Evolutionary conservation across 2,329 filamentous ascomycete species (phyloP).

Genomic region (Nemania diffusa): DNA sequence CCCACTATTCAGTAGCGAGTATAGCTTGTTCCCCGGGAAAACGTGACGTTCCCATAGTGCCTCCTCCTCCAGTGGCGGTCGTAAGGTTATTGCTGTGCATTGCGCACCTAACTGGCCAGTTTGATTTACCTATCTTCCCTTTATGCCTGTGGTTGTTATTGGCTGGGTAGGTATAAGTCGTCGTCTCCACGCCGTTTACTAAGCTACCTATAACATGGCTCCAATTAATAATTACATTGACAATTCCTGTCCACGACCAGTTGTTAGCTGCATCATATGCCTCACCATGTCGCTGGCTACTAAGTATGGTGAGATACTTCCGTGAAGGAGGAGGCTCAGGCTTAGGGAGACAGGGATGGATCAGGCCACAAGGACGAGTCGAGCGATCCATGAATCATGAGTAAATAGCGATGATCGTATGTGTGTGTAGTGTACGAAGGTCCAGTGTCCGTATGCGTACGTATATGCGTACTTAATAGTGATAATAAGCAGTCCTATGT

Average conservation of each 20-base stretch:
- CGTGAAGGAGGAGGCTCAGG: conserved; percentile 15
- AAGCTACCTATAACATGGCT: background rate
- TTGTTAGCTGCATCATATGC: background rate
- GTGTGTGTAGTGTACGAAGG: too few species aligned
- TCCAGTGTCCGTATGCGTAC: too few species aligned
- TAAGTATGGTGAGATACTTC: background rate
- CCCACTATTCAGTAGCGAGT: too few species aligned
- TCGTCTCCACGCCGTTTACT: background rate
- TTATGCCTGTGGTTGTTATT: conserved; percentile 1
- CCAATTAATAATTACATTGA: background rate
- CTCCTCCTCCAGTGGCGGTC: background rate
- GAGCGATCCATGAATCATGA: background rate
- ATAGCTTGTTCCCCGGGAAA: conserved; percentile 5
- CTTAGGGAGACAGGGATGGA: conserved; percentile 7
- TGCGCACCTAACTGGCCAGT: background rate
- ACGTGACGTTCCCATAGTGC: conserved; percentile 1
- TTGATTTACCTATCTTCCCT: background rate
- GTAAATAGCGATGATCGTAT: background rate
- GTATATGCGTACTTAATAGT: background rate
- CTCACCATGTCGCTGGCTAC: background rate
- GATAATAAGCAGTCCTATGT: conserved; percentile 13
- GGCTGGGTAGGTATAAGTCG: background rate
- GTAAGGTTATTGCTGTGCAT: background rate
- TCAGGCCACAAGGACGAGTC: conserved; percentile 17
- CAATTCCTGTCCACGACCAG: background rate